Base-by-base conservation (phyloP, 129 eudicot genomes). In the Flaveria robusta region DNA sequence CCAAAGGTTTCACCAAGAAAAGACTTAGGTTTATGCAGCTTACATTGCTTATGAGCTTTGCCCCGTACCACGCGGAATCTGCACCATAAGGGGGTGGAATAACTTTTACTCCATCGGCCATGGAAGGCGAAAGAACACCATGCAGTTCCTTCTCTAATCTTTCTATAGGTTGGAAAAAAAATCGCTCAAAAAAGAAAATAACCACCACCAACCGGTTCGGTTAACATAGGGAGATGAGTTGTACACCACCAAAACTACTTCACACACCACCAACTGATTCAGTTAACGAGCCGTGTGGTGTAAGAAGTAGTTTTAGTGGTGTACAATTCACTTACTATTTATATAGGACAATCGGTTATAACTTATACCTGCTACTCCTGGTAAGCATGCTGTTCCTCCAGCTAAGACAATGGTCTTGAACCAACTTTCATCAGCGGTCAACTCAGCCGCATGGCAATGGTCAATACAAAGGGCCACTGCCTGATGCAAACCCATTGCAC, bases 391-490 rank as follows among this genome's bases (percentile, higher is more conserved):
- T 78, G 85, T 87, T 63, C 97, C 99, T 37, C 99, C 99, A 19
- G 93, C 80, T 77, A 94, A 83, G 18, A 94, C 99, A 68, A 94
- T 80, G 37, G 96, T 89, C 85, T 87, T 94, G 76, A 71, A 94
- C 99, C 99, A 94, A 75, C 76, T 81, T 66, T 84, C 87, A 71
- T 94, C 96, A 55, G 78, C 84, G 0, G 75, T 86, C 79, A 91
- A 79, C 67, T 89, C 99, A 51, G 97, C 97, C 77, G 66, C 96
- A 11, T 84, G 87, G 77, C 99, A 94, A 81, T 94, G 97, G 55
- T 91, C 99, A 86, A 94, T 86, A 79, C 97, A 91, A 58, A 91
- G 97, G 2, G 86, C 96, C 66, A 94, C 97, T 2, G 97, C 97
- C 77, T 94, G 90, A 72, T 91, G 97, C 86, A 94, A 73, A 60